phyloP scores from a whole-genome alignment of 768 basidiomycete genomes.

The Boletus rufocinnamomeus region DNA sequence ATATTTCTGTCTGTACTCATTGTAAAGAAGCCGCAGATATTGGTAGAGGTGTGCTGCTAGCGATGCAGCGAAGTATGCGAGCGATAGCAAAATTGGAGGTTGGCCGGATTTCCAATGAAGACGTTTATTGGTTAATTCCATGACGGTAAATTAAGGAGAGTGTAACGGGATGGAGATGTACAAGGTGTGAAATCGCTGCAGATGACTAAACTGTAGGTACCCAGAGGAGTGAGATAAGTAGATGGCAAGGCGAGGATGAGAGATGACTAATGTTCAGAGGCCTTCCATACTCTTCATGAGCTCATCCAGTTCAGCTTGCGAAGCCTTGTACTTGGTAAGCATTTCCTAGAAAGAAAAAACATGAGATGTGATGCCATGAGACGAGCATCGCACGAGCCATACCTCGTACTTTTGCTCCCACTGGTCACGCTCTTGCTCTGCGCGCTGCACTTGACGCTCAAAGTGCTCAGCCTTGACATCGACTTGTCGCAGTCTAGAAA shows the following conservation, averaged over 20 bases:
- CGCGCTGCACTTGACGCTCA: constrained; percentile 84
- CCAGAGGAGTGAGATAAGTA: constrained; percentile 4
- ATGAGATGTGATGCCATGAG: constrained; percentile 5
- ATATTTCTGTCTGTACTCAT: not conserved
- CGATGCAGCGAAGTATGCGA: not conserved
- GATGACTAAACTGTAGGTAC: constrained; percentile 16
- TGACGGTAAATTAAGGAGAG: constrained; percentile 25
- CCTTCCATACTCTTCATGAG: constrained; percentile 76
- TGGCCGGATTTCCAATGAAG: not conserved
- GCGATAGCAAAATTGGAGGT: not conserved
- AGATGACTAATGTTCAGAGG: constrained; percentile 42
- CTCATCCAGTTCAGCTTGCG: constrained; percentile 83
- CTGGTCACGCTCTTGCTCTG: constrained; percentile 87
- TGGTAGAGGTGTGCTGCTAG: too few species aligned
- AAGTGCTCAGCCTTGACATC: constrained; percentile 99
- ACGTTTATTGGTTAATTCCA: constrained; percentile 19
- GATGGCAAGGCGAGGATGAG: constrained; percentile 5
- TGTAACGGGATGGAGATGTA: constrained; percentile 23
- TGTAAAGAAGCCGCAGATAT: not conserved
- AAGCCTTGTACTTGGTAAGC: constrained; percentile 64
- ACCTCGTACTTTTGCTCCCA: constrained; percentile 98
- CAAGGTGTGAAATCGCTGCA: constrained; percentile 21
- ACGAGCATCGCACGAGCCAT: constrained; percentile 25
- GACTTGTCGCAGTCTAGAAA: constrained; percentile 81
- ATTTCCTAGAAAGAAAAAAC: constrained; percentile 55